phyloP scores from a whole-genome alignment of 768 basidiomycete genomes.

The Calocera viscosa region DNA sequence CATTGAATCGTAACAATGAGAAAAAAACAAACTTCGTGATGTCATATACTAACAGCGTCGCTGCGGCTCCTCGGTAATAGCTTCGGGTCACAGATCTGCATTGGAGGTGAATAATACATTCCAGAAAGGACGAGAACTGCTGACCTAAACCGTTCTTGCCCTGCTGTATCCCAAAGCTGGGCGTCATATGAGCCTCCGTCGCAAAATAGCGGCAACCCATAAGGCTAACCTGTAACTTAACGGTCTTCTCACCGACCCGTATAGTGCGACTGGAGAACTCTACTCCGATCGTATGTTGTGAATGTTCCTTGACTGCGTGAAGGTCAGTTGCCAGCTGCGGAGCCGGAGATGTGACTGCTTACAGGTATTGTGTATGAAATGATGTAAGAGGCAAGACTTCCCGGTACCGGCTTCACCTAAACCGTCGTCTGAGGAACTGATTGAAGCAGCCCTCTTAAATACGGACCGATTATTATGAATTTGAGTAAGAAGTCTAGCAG shows the following conservation, averaged over 20 bases:
- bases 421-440: background rate
- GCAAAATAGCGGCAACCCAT: background rate
- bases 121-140: slow-evolving; percentile 14
- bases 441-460: slow-evolving; percentile 5
- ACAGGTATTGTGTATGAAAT: slow-evolving; percentile 95
- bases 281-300: slow-evolving; percentile 96
- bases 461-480: slow-evolving; percentile 85
- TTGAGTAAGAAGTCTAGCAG: slow-evolving; percentile 90
- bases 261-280: slow-evolving; percentile 94
- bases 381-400: slow-evolving; percentile 92
- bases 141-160: slow-evolving; percentile 86
- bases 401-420: slow-evolving; percentile 92
- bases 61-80: slow-evolving; percentile 90
- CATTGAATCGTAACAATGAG: slow-evolving; percentile 15
- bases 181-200: slow-evolving; percentile 15
- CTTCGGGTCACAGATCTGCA: slow-evolving; percentile 79
- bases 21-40: slow-evolving; percentile 56
- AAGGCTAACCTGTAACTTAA: slow-evolving; percentile 75
- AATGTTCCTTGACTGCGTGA: slow-evolving; percentile 76
- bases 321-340: background rate
- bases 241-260: slow-evolving; percentile 82
- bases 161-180: slow-evolving; percentile 96
- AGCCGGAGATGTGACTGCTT: slow-evolving; percentile 23
- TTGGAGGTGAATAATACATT: background rate
- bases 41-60: slow-evolving; percentile 85